Evolutionary conservation across 169 alveolate species (phyloP), one percentile per base, ranked within the genome.

Genomic region (Babesia ovata): DNA sequence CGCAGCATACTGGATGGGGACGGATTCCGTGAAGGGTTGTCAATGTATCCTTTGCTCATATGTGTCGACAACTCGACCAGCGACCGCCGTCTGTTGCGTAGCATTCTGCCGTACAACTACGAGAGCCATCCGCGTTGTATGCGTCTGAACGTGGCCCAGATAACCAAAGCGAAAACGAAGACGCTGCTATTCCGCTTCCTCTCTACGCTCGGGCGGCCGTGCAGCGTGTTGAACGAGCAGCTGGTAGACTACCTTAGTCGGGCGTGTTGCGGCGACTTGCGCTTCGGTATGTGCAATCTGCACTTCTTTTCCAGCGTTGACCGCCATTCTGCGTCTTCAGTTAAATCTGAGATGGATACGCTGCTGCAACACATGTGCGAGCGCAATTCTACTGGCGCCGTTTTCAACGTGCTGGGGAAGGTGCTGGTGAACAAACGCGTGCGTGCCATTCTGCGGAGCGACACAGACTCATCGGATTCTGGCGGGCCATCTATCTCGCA

Each of bases 381-480:
- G 29, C 65, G 85, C 50, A 73, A 49, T 28, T 16, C 73, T 4
- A 19, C 45, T 21, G 49, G 49, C 56, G 56, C 26, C 61, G 76
- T 67, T 42, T 81, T 73, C 48, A 62, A 63, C 66, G 26, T 81
- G 7, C 17, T 81, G 22, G 88, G 88, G 21, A 81, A 73, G 45
- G 73, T 81, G 33, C 39, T 81, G 59, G 75, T 48, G 28, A 81
- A 81, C 63, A 81, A 81, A 26, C 66, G 88, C 46, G 50, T 81
- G 45, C 88, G 85, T 13, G 54, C 33, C 24, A 53, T 44, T 22
- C 69, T 75, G 13, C 12, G 8, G 0, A 33, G 28, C 14, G 14
- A 10, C n/a, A 17, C 50, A 1, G 2, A 4, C 11, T 17, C 50
- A 10, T 8, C 11, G 50, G 14, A 16, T 16, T 2, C 4, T 2